A percentile compares a stretch with the other conserved stretches of the same genome.
phyloP scores from a whole-genome alignment of 2,329 filamentous ascomycete genomes.

The Pestalotiopsis sp. region DNA sequence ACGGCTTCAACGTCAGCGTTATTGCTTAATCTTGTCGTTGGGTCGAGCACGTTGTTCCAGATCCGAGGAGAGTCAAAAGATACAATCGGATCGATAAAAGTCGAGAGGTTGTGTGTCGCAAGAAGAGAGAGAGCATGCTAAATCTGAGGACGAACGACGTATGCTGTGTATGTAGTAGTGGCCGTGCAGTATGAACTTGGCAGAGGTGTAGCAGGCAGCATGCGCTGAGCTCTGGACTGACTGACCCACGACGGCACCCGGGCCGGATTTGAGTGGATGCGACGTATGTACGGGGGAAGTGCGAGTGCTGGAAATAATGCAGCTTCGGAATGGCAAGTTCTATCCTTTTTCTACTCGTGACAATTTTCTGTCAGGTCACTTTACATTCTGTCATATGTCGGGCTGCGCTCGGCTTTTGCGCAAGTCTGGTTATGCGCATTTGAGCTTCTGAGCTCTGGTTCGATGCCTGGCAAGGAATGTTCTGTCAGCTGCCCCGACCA shows the following conservation, averaged over 20 bases:
- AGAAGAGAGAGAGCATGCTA: neutral
- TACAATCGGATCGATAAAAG: neutral
- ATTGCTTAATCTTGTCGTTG: neutral
- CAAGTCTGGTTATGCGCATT: conserved; percentile 2
- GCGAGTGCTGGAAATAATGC: neutral
- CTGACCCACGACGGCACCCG: neutral
- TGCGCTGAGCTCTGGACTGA: neutral
- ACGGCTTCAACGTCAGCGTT: neutral
- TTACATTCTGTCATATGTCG: neutral
- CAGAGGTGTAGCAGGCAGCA: neutral
- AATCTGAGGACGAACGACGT: too few relatives aligned
- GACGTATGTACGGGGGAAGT: neutral
- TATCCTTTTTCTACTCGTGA: neutral
- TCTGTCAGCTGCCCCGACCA: conserved; percentile 8
- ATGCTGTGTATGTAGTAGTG: neutral
- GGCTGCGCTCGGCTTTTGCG: neutral
- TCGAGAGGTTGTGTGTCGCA: neutral
- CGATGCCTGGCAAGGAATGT: neutral
- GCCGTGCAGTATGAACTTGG: neutral
- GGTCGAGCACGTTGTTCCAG: neutral
- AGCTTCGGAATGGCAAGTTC: neutral
- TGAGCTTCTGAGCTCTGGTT: neutral
- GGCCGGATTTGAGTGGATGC: neutral
- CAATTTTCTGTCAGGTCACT: neutral
- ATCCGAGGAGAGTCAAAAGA: neutral